Base-by-base conservation (phyloP, 1,139 yeast species). In the Blastobotrys indianensis region DNA sequence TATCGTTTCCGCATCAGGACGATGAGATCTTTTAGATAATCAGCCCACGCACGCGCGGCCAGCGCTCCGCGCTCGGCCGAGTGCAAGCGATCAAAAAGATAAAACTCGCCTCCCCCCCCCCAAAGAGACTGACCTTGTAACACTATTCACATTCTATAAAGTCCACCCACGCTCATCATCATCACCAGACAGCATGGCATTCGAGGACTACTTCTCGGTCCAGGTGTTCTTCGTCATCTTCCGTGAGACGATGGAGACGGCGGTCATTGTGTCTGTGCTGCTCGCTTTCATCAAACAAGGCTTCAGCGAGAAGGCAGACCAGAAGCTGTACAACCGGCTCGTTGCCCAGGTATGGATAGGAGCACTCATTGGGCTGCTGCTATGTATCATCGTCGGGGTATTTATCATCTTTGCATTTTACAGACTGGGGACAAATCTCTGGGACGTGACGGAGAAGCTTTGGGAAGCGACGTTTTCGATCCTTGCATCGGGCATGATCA, bases 391-490 rank as follows among this genome's bases (percentile, higher is more conserved):
- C 7, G 76, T 88, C 39, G 97, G 97, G 42, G 78, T 81, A 33
- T 74, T 80, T 23, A 85, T 88, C 65, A 79, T 88, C 42, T 74
- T 78, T 50, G 77, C 84, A 34, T 88, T 88, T 69, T 86, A 86
- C 62, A 67, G 82, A 44, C 69, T 85, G 46, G 90, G 94, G 33
- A 79, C 77, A 50, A 92, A 88, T 67, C 76, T 85, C 50, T 86
- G 94, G 83, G 79, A 90, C 20, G 70, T 75, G 47, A 79, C 96
- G 1, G 97, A 88, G 63, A 77, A 94, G 58, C 64, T 87, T 40
- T 88, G 97, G 97, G 97, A 88, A 68, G 96, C 95, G 40, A 68
- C 82, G 8, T 88, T 88, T 64, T 85, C 94, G 56, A 72, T 88
- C 51, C 68, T 87, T 51, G 88, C 95, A 5, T 78, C 94, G 25